Percentiles rank a stretch among this genome's conserved stretches.
phyloP scores from a whole-genome alignment of 805 yeast genomes.

The Monosporozyma solicola region DNA sequence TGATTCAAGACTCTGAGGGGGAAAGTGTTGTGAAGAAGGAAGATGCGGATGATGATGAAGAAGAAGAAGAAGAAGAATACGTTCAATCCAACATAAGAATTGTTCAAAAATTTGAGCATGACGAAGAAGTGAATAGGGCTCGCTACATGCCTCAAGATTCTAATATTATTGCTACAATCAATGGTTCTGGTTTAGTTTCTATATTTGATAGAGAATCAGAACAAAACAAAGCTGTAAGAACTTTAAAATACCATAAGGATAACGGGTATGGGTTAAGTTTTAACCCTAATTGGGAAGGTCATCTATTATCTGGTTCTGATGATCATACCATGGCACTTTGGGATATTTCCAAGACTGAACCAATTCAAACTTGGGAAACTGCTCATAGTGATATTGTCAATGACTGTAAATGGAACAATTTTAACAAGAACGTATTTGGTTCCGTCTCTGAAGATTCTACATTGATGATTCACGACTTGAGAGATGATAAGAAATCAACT shows the following conservation, averaged over 20 bases:
- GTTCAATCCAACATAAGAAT: slow-evolving; percentile 46
- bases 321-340: slow-evolving; percentile 57
- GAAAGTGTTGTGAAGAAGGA: neutral
- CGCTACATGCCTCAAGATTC: slow-evolving; percentile 58
- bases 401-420: slow-evolving; percentile 65
- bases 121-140: slow-evolving; percentile 64
- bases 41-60: slow-evolving; percentile 11
- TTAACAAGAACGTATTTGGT: slow-evolving; percentile 46
- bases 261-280: slow-evolving; percentile 75
- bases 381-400: slow-evolving; percentile 55
- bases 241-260: slow-evolving; percentile 44
- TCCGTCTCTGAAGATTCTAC: slow-evolving; percentile 66
- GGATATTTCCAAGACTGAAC: slow-evolving; percentile 33
- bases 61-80: slow-evolving; percentile 13
- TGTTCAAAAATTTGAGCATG: slow-evolving; percentile 49
- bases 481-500: slow-evolving; percentile 26
- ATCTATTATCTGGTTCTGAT: slow-evolving; percentile 54
- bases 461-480: slow-evolving; percentile 46
- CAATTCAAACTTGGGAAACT: slow-evolving; percentile 20
- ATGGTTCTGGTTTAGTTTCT: slow-evolving; percentile 54
- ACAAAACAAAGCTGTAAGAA: slow-evolving; percentile 26
- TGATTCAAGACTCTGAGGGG: slow-evolving; percentile 1
- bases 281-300: slow-evolving; percentile 42
- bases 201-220: slow-evolving; percentile 38
- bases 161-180: slow-evolving; percentile 51